These are phyloP conservation scores for Nemania bipapillata DNA, from an alignment of 2,329 filamentous ascomycete genomes.

Conservation along the genomic window DNA sequence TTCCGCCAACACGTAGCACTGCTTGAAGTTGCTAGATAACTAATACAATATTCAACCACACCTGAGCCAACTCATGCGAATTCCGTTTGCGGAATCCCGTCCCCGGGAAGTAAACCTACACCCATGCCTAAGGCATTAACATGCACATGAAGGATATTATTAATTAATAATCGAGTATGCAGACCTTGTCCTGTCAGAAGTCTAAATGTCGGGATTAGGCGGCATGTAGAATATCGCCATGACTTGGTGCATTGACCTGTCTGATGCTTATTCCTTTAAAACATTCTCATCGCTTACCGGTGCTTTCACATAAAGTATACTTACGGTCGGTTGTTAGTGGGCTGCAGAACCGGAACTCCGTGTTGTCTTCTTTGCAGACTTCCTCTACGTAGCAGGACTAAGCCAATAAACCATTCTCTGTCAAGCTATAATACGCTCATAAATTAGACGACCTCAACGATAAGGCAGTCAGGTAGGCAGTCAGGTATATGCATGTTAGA, in stretches of 20 bases:
- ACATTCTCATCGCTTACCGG: neutral
- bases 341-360: constrained; percentile 8
- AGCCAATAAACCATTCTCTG: too few relatives aligned
- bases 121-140: neutral
- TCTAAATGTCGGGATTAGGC: too few relatives aligned
- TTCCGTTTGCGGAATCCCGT: neutral
- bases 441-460: too few relatives aligned
- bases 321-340: neutral
- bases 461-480: too few relatives aligned
- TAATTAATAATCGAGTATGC: neutral
- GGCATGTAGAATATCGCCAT: too few relatives aligned
- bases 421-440: too few relatives aligned
- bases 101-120: neutral
- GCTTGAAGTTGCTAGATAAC: neutral
- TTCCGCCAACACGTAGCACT: neutral
- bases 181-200: neutral
- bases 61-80: neutral
- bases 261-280: neutral
- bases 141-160: neutral
- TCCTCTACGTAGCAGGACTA: neutral
- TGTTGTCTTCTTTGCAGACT: neutral
- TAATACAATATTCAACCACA: constrained; percentile 10
- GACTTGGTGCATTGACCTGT: neutral
- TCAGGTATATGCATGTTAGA: too few relatives aligned
- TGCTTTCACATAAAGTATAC: neutral